Conservation (phyloP, 768 basidiomycete species). For the Serendipita sp. region DNA sequence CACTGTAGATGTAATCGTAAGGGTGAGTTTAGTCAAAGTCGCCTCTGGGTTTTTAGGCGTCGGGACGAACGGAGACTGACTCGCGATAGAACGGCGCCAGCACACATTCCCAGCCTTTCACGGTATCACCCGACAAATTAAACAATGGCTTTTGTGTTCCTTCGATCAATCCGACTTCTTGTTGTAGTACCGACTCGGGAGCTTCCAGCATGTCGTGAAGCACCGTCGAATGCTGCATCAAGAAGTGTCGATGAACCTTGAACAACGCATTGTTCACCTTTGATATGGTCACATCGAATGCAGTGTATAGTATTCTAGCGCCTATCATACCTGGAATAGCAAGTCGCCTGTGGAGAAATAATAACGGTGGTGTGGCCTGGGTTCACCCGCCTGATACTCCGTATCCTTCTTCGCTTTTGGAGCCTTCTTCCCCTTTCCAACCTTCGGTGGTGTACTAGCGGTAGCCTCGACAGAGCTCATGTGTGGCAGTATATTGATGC, state of each 20-base stretch:
- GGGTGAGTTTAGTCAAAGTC: too few species aligned
- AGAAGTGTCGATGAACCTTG: slow-evolving; percentile 4
- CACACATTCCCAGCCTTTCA: not conserved
- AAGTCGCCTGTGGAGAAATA: not conserved
- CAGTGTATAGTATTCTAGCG: not conserved
- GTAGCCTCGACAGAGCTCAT: too few species aligned
- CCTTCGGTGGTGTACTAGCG: too few species aligned
- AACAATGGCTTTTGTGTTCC: not conserved
- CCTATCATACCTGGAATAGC: not conserved
- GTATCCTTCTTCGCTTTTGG: not conserved
- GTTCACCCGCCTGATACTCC: not conserved
- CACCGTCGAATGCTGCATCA: not conserved
- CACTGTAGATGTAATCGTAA: not conserved
- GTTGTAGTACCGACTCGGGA: not conserved
- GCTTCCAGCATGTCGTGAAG: not conserved
- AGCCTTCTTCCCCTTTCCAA: too few species aligned
- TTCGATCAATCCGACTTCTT: not conserved
- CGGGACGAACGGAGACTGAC: not conserved
- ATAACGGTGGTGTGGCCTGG: not conserved
- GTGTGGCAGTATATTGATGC: too few species aligned
- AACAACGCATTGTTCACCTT: slow-evolving; percentile 1
- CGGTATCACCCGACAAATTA: not conserved
- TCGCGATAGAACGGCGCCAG: not conserved
- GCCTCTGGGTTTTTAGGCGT: not conserved
- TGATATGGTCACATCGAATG: not conserved